phyloP scores from a whole-genome alignment of 2,329 filamentous ascomycete genomes.

The Sclerotiophoma versabilis region DNA sequence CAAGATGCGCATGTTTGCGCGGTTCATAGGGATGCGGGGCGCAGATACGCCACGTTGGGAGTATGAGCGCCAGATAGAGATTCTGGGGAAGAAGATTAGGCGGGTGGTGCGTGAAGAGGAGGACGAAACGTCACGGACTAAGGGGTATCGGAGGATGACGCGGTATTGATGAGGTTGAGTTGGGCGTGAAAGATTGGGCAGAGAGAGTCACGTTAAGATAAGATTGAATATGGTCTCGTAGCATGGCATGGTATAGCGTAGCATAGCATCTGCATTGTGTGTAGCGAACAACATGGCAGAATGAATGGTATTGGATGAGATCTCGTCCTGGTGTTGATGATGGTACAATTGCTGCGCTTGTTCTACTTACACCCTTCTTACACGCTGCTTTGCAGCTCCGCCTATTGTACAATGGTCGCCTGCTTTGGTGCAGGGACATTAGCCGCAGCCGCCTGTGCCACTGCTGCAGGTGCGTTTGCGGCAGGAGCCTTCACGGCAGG shows the following conservation, averaged over 20 bases:
- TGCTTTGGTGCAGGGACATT: constrained; percentile 1
- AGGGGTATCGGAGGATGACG: constrained; percentile 18
- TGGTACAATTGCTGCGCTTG: constrained; percentile 12
- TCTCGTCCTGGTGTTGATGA: not conserved
- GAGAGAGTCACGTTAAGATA: not conserved
- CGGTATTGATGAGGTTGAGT: not conserved
- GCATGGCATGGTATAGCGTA: not conserved
- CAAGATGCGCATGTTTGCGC: constrained; percentile 74
- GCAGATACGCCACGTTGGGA: constrained; percentile 62
- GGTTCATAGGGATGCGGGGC: constrained; percentile 75
- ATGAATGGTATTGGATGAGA: not conserved
- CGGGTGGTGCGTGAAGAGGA: constrained; percentile 33
- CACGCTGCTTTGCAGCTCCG: not conserved
- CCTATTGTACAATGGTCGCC: constrained; percentile 6
- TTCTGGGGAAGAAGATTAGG: constrained; percentile 36
- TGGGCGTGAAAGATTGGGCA: too few relatives aligned
- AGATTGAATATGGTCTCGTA: not conserved
- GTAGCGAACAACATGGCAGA: not conserved
- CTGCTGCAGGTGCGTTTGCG: constrained; percentile 1
- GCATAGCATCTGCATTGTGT: not conserved
- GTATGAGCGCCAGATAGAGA: constrained; percentile 51
- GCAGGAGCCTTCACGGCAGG: not conserved
- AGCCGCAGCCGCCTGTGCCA: constrained; percentile 5
- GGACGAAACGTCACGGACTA: constrained; percentile 14
- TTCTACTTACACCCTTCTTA: constrained; percentile 4